Conservation (phyloP, 2,329 filamentous ascomycete genomes). For the Aspergillus niger region DNA sequence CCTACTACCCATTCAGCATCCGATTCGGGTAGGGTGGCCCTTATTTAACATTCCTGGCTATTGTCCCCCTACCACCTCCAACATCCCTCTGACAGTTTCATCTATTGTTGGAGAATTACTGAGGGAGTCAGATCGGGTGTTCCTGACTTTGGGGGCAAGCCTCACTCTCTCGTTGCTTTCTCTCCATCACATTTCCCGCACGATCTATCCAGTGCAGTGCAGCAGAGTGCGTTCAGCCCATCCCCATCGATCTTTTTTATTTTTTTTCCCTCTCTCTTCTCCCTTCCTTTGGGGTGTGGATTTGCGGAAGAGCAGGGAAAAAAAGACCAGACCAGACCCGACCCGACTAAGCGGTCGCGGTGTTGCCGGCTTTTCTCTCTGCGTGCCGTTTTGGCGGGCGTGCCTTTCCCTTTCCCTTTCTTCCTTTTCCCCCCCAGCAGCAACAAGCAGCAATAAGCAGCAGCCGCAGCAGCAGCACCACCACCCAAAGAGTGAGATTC, state of each 20-base stretch:
- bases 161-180: not conserved
- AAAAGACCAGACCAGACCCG: constrained; percentile 4
- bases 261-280: not conserved
- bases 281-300: constrained; percentile 6
- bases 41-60: not conserved
- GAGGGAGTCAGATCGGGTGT: not conserved
- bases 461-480: not conserved
- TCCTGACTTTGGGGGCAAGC: constrained; percentile 1
- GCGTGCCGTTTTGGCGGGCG: constrained; percentile 18
- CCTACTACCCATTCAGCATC: not conserved
- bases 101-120: not conserved
- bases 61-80: not conserved
- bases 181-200: constrained; percentile 13
- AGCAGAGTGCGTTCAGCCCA: not conserved
- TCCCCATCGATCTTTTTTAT: not conserved
- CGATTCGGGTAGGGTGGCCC: not conserved
- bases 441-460: not conserved
- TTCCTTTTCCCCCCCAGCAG: not conserved
- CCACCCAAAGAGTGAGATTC: constrained; percentile 2
- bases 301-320: constrained; percentile 13
- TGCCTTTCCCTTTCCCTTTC: constrained; percentile 14
- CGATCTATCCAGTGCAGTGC: constrained; percentile 18
- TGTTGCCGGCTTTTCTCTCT: constrained; percentile 22
- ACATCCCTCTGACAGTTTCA: not conserved
- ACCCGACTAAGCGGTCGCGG: constrained; percentile 19